Percentiles rank a stretch among this genome's conserved stretches.
phyloP scores from a whole-genome alignment of 2,329 filamentous ascomycete species.

The Nemania abortiva region DNA sequence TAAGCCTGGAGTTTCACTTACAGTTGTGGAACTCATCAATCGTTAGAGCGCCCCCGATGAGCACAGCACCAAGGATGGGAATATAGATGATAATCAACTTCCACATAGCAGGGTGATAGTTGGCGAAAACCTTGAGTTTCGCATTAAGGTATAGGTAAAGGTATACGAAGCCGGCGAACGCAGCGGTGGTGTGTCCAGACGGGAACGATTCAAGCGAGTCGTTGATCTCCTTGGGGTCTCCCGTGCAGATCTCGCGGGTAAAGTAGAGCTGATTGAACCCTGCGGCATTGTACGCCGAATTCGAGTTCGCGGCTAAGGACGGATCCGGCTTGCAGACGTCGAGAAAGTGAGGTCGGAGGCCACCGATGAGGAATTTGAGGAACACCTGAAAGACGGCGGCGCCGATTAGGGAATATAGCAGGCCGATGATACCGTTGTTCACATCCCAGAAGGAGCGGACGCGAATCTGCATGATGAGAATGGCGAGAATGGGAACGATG shows the following conservation, averaged over 20 bases:
- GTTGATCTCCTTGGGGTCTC: conserved; percentile 72
- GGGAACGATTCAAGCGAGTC: conserved; percentile 79
- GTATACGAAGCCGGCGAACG: conserved; percentile 78
- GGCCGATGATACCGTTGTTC: conserved; percentile 77
- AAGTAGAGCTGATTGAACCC: conserved; percentile 74
- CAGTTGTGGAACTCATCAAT: conserved; percentile 82
- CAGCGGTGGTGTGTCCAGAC: conserved; percentile 79
- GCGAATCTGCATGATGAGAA: conserved; percentile 75
- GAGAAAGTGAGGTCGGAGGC: conserved; percentile 78
- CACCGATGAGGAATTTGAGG: conserved; percentile 80
- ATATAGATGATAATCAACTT: conserved; percentile 74
- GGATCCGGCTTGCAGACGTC: conserved; percentile 74
- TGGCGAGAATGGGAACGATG: conserved; percentile 73
- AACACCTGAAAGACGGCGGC: conserved; percentile 83
- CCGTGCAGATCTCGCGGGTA: conserved; percentile 77
- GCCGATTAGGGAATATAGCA: conserved; percentile 76
- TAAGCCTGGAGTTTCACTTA: conserved; percentile 19
- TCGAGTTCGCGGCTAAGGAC: conserved; percentile 55
- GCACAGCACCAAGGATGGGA: conserved; percentile 73
- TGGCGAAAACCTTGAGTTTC: conserved; percentile 80
- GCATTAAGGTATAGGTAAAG: conserved; percentile 81
- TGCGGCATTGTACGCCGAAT: conserved; percentile 59
- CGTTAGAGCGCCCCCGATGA: conserved; percentile 77
- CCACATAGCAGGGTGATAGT: conserved; percentile 81
- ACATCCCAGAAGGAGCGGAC: conserved; percentile 76